Conservation (phyloP, 495 filamentous ascomycete genomes). For the Tuber brumale region DNA sequence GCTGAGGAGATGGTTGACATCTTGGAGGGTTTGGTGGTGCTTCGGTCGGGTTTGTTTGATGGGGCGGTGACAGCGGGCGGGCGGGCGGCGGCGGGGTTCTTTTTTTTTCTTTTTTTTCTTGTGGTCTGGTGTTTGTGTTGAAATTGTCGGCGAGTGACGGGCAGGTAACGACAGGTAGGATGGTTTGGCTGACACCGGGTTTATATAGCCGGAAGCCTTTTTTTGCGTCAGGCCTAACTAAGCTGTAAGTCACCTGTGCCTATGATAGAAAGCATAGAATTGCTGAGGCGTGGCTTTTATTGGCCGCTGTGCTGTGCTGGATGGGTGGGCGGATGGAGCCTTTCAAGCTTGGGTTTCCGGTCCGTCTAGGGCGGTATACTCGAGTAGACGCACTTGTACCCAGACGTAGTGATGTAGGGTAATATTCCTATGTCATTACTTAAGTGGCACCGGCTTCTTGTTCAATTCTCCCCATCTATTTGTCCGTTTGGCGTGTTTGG, state of each 20-base stretch:
- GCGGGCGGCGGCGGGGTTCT: not conserved
- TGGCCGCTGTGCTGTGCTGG: not conserved
- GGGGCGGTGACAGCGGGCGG: not conserved
- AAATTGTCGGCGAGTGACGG: not conserved
- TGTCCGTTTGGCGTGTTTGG: not conserved
- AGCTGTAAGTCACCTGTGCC: not conserved
- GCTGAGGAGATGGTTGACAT: conserved; percentile 31
- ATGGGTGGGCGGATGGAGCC: not conserved
- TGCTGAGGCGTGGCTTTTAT: not conserved
- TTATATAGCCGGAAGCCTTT: not conserved
- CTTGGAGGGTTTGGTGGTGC: conserved; percentile 8
- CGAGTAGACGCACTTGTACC: not conserved
- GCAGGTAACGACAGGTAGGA: not conserved
- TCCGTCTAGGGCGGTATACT: no score
- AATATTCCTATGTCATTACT: not conserved
- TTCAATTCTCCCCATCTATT: not conserved
- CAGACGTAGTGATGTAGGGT: not conserved
- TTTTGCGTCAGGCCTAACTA: not conserved
- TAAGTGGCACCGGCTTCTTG: not conserved
- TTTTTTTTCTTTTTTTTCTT: no score
- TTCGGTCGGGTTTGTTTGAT: conserved; percentile 7
- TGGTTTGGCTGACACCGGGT: not conserved
- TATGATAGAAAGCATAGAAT: not conserved
- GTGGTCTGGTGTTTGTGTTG: not conserved
- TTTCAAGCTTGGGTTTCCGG: no score